Base-by-base conservation (phyloP, 805 yeast species). In the Zygotorulaspora chibaensis region DNA sequence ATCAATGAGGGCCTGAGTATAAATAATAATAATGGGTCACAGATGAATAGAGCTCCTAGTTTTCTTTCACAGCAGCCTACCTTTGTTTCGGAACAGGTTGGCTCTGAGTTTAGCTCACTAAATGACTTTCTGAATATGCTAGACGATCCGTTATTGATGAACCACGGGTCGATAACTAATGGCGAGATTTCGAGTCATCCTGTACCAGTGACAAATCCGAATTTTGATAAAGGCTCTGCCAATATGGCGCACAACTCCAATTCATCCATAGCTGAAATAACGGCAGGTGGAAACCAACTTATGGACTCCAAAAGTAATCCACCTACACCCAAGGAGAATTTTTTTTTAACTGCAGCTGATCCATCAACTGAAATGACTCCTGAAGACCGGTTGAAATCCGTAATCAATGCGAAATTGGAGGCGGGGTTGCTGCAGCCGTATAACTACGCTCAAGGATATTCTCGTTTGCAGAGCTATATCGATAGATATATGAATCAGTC, bases 351-450 rank as follows among this genome's bases (percentile, higher is more conserved):
- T 0, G 98, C 98, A 0, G 97, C 97, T 0, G 98, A 91, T 63
- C 98, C 98, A 4, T 86, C 96, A 0, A 87, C 91, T 2, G 96
- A 88, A 53, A 84, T 86, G 30, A 86, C 96, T 0, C 96, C 97
- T 0, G 97, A 90, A 60, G 97, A 89, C 61, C 75, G 97, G 49
- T 72, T 91, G 54, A 88, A 87, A 59, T 95, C 89, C 61, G 97
- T 91, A 9, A 90, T 91, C 58, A 86, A 87, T 59, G 98, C 98
- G 13, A 91, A 91, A 59, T 69, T 90, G 35, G 95, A 87, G 62
- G 98, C 98, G 0, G 98, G 98, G 0, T 72, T 91, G 35, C 69
- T 91, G 30, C 88, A 84, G 60, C 98, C 98, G 0, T 91, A 89
- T 65, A 87, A 91, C 63, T 91, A 91, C 60, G 96, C 96, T 1